Percentiles rank a stretch among this genome's conserved stretches.
Evolutionary conservation across 305 asterid species (phyloP).

Genomic region (Solanum hybrid): DNA sequence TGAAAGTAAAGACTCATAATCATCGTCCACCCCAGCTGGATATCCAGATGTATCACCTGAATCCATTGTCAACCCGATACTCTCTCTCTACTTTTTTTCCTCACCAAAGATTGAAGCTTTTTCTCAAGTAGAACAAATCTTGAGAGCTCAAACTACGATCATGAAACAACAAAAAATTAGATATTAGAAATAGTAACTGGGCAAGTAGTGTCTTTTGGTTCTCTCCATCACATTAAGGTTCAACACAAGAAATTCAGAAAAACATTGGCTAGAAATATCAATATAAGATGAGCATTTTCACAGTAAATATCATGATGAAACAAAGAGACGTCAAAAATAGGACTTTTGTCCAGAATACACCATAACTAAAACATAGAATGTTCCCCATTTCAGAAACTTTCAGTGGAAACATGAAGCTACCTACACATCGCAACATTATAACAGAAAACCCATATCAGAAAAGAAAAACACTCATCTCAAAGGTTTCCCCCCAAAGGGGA

Average conservation of each 20-base stretch:
- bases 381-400: background rate
- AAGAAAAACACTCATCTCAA: background rate
- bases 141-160: background rate
- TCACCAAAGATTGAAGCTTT: background rate
- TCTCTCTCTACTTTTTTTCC: background rate
- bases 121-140: background rate
- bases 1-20: slow-evolving; percentile 54
- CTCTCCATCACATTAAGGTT: background rate
- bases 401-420: background rate
- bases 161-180: background rate
- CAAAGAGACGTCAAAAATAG: background rate
- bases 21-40: slow-evolving; percentile 26
- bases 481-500: background rate
- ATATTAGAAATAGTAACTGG: background rate
- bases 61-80: slow-evolving; percentile 29
- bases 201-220: background rate
- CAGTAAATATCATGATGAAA: background rate
- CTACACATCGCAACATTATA: background rate
- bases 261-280: background rate
- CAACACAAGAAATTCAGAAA: background rate
- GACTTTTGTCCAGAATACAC: background rate
- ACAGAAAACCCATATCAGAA: background rate
- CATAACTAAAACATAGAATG: background rate
- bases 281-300: background rate
- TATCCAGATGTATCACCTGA: slow-evolving; percentile 37